Evolutionary conservation across 768 basidiomycete genomes (phyloP), one percentile per base, ranked within the genome.

Genomic region (Agrocybe praecox): DNA sequence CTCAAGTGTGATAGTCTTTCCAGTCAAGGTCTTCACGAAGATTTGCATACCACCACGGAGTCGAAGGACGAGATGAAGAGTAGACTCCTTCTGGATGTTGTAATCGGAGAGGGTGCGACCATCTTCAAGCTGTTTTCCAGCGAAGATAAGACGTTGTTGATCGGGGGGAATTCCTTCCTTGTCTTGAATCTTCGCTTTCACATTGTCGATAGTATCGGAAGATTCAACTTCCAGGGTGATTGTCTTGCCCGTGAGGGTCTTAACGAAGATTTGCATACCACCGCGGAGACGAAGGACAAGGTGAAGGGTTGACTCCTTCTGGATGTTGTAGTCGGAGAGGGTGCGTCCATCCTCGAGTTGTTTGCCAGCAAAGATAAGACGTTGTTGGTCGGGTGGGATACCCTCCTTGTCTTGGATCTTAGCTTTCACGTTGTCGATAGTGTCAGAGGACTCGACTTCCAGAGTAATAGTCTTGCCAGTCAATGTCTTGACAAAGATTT

Each of bases 291-390:
- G 87, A 24, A 87, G 77, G 44, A 89, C 90, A n/a, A 91, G 71
- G 57, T 89, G 88, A 33, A 89, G 84, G 0, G 88, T 90, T 0
- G 85, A 86, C 71, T 90, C 89, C 75, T 91, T 88, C 81, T 90
- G 89, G 33, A 90, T 91, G 69, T 90, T 89, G 67, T 90, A 90
- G 53, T 90, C 87, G 0, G 87, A 85, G 77, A 95, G 81, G 0
- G 94, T 97, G 47, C 95, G 89, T 2, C 95, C 95, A 55, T 97
- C 95, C 70, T 96, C 95, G 11, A 96, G 76, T 67, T 96, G 94
- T 78, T 96, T 96, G 46, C 94, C 95, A 45, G 94, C 94, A 62
- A 96, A 96, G 69, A 91, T 94, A 46, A 95, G 76, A 44, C 94
- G 89, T 66, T 96, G 94, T 67, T 95, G 92, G 62, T 94, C 89